Evolutionary conservation across 345 rosid genomes (phyloP).

Genomic region (Nasturtium officinale): DNA sequence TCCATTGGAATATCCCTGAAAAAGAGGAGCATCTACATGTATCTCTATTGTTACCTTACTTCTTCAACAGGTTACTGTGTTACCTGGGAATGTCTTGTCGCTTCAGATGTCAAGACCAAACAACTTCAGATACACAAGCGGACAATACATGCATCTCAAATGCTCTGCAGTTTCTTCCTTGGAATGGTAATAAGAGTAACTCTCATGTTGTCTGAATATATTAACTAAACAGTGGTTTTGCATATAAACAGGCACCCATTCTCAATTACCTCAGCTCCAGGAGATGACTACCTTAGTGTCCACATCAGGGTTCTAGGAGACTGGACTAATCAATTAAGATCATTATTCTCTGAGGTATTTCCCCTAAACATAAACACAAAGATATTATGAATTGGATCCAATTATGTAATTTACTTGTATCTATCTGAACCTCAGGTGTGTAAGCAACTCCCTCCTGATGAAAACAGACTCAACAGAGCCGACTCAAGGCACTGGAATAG

Average conservation of each 20-base stretch:
- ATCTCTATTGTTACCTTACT: not conserved
- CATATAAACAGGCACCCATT: slow-evolving; percentile 75
- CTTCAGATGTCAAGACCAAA: slow-evolving; percentile 75
- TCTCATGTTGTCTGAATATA: not conserved
- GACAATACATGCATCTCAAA: slow-evolving; percentile 79
- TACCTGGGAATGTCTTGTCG: slow-evolving; percentile 76
- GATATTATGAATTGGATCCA: slow-evolving; percentile 9
- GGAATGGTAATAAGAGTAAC: slow-evolving; percentile 58
- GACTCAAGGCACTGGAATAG: slow-evolving; percentile 48
- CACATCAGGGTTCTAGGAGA: slow-evolving; percentile 78
- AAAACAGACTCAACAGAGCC: slow-evolving; percentile 54
- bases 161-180: slow-evolving; percentile 79
- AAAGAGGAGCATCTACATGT: not conserved
- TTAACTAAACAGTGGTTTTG: slow-evolving; percentile 13
- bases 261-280: slow-evolving; percentile 83
- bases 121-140: slow-evolving; percentile 76
- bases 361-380: slow-evolving; percentile 35
- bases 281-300: slow-evolving; percentile 73
- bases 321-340: slow-evolving; percentile 70
- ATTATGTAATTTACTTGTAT: not conserved
- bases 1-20: not conserved
- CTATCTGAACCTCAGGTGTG: slow-evolving; percentile 49
- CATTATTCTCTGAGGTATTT: slow-evolving; percentile 64
- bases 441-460: slow-evolving; percentile 49
- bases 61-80: slow-evolving; percentile 63